Evolutionary conservation across 2,329 filamentous ascomycete species (phyloP).

Genomic region (Penicillium occitanis): DNA sequence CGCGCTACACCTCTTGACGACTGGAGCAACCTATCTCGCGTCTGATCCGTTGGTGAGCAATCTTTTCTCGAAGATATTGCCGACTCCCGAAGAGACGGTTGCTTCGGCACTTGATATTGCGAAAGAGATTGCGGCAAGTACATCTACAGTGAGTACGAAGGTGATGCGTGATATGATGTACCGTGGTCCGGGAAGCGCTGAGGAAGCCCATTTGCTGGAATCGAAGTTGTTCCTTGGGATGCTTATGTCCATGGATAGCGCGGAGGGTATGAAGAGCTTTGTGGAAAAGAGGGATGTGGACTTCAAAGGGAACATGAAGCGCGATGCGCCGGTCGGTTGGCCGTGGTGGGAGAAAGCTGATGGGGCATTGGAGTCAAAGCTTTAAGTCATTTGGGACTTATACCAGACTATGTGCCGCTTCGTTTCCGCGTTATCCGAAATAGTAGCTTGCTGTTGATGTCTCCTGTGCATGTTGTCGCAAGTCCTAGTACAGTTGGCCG

Average conservation of each 20-base stretch:
- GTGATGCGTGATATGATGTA: not conserved
- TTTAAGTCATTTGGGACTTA: too few species aligned
- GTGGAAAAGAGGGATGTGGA: not conserved
- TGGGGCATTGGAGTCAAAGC: too few species aligned
- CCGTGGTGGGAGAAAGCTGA: not conserved
- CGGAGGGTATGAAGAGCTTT: not conserved
- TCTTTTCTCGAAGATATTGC: not conserved
- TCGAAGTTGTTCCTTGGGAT: not conserved
- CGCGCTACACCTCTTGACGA: not conserved
- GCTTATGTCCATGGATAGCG: not conserved
- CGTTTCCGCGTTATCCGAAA: too few species aligned
- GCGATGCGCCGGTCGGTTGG: not conserved
- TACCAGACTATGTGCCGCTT: too few species aligned
- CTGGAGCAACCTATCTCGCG: not conserved
- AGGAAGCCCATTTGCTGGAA: not conserved
- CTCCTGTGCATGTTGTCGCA: too few species aligned
- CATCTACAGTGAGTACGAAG: not conserved
- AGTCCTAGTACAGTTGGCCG: too few species aligned
- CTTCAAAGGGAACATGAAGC: not conserved
- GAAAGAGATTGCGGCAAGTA: not conserved
- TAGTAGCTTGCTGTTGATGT: too few species aligned
- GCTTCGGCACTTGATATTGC: not conserved
- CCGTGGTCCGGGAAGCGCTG: too few species aligned
- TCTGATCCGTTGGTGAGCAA: not conserved
- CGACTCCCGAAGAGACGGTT: not conserved